Evolutionary conservation across 768 basidiomycete genomes (phyloP).

Genomic region (Boletus pseudopeckii): DNA sequence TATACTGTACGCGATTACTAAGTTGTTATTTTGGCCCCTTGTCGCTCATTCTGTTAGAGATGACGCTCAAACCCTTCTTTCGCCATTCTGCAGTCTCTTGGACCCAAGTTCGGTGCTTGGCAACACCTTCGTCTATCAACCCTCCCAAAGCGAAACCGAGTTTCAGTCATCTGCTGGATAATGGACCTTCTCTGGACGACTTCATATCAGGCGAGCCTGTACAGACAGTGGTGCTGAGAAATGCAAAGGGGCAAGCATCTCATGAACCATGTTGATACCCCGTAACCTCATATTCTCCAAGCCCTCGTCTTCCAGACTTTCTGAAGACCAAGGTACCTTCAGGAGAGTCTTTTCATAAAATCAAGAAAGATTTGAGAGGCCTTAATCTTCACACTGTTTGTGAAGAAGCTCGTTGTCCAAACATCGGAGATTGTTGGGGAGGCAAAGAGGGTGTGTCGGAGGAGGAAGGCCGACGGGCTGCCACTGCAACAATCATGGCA

Average conservation of each 20-base stretch:
- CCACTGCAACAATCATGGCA: constrained; percentile 99
- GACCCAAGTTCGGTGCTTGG: constrained; percentile 40
- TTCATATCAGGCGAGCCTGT: constrained; percentile 62
- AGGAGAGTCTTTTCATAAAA: constrained; percentile 82
- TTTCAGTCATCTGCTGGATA: constrained; percentile 53
- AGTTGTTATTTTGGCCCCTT: neutral
- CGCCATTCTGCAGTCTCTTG: constrained; percentile 6
- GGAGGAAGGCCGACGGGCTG: constrained; percentile 71
- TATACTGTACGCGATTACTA: constrained; percentile 2
- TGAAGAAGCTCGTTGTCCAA: constrained; percentile 97
- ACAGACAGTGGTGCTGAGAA: constrained; percentile 68
- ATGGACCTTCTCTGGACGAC: constrained; percentile 76
- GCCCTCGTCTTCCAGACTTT: constrained; percentile 82
- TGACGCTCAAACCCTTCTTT: constrained; percentile 14
- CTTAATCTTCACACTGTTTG: constrained; percentile 93
- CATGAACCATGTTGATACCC: neutral
- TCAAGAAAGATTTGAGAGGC: constrained; percentile 93
- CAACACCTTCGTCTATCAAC: constrained; percentile 39
- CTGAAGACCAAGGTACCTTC: constrained; percentile 92
- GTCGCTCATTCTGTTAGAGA: neutral
- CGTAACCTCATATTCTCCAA: constrained; percentile 28
- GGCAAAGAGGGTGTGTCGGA: constrained; percentile 66
- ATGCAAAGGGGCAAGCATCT: constrained; percentile 56
- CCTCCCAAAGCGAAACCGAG: constrained; percentile 33
- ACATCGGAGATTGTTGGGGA: constrained; percentile 99